Conservation (phyloP, 2,329 filamentous ascomycete species). For the Colletotrichum phormii region DNA sequence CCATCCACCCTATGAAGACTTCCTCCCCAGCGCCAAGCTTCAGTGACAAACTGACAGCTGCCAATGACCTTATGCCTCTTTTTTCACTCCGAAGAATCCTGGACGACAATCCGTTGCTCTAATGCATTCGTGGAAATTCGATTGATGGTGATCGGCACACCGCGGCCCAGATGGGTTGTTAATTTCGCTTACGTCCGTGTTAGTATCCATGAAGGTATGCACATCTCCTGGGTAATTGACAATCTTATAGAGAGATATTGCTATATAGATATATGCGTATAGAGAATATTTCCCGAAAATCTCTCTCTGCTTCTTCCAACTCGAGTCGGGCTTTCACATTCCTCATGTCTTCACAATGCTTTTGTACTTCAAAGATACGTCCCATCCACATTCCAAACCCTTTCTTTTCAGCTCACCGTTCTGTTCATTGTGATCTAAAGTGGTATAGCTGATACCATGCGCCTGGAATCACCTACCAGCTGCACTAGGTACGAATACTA, state of each 20-base stretch:
- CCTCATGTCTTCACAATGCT: not conserved
- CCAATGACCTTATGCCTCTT: not conserved
- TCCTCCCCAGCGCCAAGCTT: not conserved
- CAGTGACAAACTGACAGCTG: not conserved
- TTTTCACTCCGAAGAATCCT: not conserved
- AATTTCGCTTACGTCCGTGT: conserved; percentile 27
- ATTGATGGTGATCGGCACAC: conserved; percentile 27
- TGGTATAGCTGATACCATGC: not conserved
- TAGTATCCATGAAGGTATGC: not conserved
- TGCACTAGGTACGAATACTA: not conserved
- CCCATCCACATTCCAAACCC: not conserved
- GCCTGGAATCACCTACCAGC: not conserved
- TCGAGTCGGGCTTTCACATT: not conserved
- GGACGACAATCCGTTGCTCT: conserved; percentile 5
- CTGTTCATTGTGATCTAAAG: not conserved
- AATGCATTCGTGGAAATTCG: conserved; percentile 6
- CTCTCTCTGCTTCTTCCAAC: not conserved
- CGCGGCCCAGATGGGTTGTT: conserved; percentile 11
- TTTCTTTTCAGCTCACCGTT: not conserved
- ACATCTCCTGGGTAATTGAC: not conserved
- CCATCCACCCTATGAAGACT: not conserved
- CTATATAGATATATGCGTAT: not conserved
- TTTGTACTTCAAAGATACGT: not conserved
- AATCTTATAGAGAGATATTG: not conserved
- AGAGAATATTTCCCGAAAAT: no score